Percentiles rank a stretch among this genome's conserved stretches.
Evolutionary conservation across 257 asterid species (phyloP).

Genomic region (Ligustrum vulgare): DNA sequence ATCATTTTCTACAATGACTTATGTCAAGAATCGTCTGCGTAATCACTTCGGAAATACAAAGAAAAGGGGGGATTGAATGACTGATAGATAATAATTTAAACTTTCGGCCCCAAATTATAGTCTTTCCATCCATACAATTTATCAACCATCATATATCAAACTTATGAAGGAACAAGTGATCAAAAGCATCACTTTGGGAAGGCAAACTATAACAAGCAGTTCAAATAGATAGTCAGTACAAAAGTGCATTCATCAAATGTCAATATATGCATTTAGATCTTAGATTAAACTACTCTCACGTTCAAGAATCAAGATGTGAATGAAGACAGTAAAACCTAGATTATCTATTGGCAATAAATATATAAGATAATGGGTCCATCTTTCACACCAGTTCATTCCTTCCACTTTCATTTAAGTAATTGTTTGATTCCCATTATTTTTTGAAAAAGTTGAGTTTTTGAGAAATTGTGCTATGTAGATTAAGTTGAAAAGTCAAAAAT

Average conservation of each 20-base stretch:
- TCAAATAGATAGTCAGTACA: not conserved
- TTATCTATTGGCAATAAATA: not conserved
- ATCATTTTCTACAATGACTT: too few relatives aligned
- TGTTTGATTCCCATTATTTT: too few relatives aligned
- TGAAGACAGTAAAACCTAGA: not conserved
- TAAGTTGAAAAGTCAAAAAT: too few relatives aligned
- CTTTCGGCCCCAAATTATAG: too few relatives aligned
- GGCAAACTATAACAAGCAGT: not conserved
- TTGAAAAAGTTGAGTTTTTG: too few relatives aligned
- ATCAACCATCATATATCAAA: not conserved
- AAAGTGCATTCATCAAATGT: not conserved
- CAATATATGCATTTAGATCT: not conserved
- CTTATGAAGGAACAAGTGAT: not conserved
- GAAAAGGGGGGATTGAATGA: too few relatives aligned
- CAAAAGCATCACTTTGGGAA: not conserved
- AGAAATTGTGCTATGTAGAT: too few relatives aligned
- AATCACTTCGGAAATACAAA: too few relatives aligned
- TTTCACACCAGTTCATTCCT: not conserved
- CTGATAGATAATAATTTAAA: too few relatives aligned
- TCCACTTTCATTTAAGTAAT: too few relatives aligned
- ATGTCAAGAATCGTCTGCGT: too few relatives aligned
- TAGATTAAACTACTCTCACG: not conserved
- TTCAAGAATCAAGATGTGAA: constrained; percentile 4
- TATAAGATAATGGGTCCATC: too few relatives aligned
- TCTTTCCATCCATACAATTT: not conserved